phyloP scores from a whole-genome alignment of 2,329 filamentous ascomycete genomes.

The Monosporascus sp. region DNA sequence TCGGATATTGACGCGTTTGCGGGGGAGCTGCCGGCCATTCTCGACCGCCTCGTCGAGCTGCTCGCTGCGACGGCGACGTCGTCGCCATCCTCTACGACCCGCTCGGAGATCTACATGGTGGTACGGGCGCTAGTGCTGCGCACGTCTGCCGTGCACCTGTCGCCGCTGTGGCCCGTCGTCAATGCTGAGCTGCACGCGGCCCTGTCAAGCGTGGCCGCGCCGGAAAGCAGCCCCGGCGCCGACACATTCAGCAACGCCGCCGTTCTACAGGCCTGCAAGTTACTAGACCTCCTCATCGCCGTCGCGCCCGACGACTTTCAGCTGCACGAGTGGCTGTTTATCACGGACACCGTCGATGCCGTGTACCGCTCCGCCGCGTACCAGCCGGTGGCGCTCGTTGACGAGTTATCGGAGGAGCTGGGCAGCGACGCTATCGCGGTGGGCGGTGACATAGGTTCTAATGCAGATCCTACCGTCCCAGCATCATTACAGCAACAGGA shows the following conservation, averaged over 20 bases:
- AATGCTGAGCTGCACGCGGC: slow-evolving; percentile 80
- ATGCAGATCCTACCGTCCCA: slow-evolving; percentile 8
- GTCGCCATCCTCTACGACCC: slow-evolving; percentile 84
- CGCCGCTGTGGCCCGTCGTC: slow-evolving; percentile 83
- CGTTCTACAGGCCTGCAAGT: slow-evolving; percentile 86
- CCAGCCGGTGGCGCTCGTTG: slow-evolving; percentile 70
- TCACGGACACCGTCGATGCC: slow-evolving; percentile 94
- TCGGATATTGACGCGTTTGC: slow-evolving; percentile 75
- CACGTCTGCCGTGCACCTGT: slow-evolving; percentile 73
- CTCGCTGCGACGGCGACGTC: slow-evolving; percentile 78
- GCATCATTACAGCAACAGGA: slow-evolving; percentile 3
- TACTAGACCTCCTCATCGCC: slow-evolving; percentile 83
- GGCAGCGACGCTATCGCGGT: slow-evolving; percentile 36
- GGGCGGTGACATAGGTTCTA: too few relatives aligned
- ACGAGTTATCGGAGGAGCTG: slow-evolving; percentile 77
- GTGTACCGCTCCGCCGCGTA: slow-evolving; percentile 74
- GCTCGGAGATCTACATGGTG: slow-evolving; percentile 86
- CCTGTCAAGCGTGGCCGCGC: slow-evolving; percentile 67
- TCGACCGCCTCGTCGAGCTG: slow-evolving; percentile 84
- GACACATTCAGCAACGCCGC: slow-evolving; percentile 74
- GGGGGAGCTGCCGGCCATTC: slow-evolving; percentile 64
- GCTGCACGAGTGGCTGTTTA: slow-evolving; percentile 95
- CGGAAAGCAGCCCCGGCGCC: slow-evolving; percentile 56
- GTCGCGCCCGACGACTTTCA: slow-evolving; percentile 93
- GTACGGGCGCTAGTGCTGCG: slow-evolving; percentile 77